These are phyloP conservation scores for Forsythia viridissima DNA, from an alignment of 257 asterid species.

Conservation along the genomic window DNA sequence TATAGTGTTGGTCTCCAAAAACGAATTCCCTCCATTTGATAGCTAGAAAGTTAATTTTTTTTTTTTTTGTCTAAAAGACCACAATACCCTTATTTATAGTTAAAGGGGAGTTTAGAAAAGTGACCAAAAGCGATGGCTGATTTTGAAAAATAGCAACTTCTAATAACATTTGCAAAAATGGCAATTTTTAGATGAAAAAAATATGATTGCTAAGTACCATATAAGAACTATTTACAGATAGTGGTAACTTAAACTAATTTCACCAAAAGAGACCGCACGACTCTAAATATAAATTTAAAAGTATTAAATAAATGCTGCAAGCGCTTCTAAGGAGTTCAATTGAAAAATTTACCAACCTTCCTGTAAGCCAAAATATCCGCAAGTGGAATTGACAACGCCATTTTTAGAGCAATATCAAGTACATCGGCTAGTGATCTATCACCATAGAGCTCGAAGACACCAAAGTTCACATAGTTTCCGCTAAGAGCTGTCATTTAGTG, in stretches of 20 bases:
- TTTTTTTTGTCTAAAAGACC: no score
- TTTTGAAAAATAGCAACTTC: no score
- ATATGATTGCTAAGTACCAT: background rate
- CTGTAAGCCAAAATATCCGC: conserved; percentile 91
- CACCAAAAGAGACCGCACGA: conserved; percentile 2
- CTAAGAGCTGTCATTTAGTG: conserved; percentile 65
- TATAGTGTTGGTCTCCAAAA: no score
- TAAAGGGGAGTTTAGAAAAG: no score
- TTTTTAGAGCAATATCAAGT: conserved; percentile 81
- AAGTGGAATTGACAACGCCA: conserved; percentile 83
- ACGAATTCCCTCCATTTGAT: no score
- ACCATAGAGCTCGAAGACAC: conserved; percentile 96
- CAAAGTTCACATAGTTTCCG: conserved; percentile 96
- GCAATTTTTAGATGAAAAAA: no score
- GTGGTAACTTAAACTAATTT: conserved; percentile 11
- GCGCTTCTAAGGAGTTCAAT: conserved; percentile 10
- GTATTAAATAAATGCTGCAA: background rate
- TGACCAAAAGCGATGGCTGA: no score
- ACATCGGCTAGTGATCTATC: conserved; percentile 99
- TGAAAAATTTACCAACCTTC: conserved; percentile 58
- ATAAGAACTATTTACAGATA: background rate
- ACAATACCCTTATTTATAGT: no score
- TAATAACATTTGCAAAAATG: no score
- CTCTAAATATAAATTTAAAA: background rate
- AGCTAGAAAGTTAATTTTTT: no score